Evolutionary conservation across 176 grass and related monocot genomes (phyloP), one percentile per base, ranked within the genome.

Genomic region (Chrysopogon serrulatus): DNA sequence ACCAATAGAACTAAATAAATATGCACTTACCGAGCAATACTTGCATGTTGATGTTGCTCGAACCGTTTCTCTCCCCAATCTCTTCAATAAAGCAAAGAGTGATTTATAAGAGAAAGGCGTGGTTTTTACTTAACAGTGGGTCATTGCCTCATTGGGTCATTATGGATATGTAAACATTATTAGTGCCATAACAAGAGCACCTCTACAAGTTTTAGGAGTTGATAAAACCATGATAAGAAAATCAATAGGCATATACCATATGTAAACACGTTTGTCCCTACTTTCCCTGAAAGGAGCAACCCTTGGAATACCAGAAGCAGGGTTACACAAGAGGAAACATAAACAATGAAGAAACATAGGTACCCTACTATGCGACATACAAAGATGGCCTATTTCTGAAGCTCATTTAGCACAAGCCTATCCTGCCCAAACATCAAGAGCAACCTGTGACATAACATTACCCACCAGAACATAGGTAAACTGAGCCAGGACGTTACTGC

Each of bases 21-120:
- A 71, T 87, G 31, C 47, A 93, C 96, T 93, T 93, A 98, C 93
- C 34, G 86, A 66, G 69, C 96, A 98, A 83, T 90, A 95, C 26
- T 98, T 95, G 89, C 96, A 98, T 26, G 80, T 87, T 77, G 77
- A 98, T 43, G 80, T 85, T 73, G 73, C 44, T 88, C 72, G 74
- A 88, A 51, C 73, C 32, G 73, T 88, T 68, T 69, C 83, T 40
- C 72, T 66, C 27, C 56, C 60, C 49, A 23, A 72, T 47, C 34
- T 91, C 92, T 98, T 81, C 40, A 43, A 82, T 74, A 69, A 76
- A 45, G 19, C 33, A 63, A 84, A 84, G 59, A 73, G 68, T 34
- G 59, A 87, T 71, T 71, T 78, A 74, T 84, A 43, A 88, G 40
- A 88, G 70, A 71, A 89, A 74, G 48, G 56, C n/a, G 8, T 59